phyloP scores from a whole-genome alignment of 768 basidiomycete species.

The Russula emetica region DNA sequence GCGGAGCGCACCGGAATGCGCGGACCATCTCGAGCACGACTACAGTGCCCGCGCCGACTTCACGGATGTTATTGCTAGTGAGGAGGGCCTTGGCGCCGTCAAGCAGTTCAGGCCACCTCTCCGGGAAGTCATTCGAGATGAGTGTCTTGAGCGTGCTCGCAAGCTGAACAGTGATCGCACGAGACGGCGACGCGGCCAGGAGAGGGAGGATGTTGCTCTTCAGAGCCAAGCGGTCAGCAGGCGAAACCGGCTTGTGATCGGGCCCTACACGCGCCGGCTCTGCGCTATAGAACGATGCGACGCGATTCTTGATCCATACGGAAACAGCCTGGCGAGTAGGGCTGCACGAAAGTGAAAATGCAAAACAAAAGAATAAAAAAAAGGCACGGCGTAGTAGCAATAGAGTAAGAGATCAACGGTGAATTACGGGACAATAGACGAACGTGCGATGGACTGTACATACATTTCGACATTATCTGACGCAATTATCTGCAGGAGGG shows the following conservation, averaged over 20 bases:
- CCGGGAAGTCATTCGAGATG: conserved; percentile 73
- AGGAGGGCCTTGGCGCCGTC: conserved; percentile 63
- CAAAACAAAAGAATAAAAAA: conserved; percentile 8
- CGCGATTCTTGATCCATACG: conserved; percentile 89
- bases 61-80: conserved; percentile 55
- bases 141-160: conserved; percentile 68
- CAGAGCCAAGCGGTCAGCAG: conserved; percentile 69
- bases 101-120: conserved; percentile 67
- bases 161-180: conserved; percentile 70
- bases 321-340: conserved; percentile 80
- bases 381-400: conserved; percentile 7
- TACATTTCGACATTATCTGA: conserved; percentile 73
- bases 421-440: neutral
- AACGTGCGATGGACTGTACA: conserved; percentile 34
- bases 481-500: conserved; percentile 80
- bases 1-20: conserved; percentile 57
- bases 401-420: neutral
- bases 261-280: conserved; percentile 46
- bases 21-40: conserved; percentile 73
- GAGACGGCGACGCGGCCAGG: conserved; percentile 61
- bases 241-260: conserved; percentile 58
- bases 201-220: conserved; percentile 63
- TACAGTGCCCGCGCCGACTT: conserved; percentile 79
- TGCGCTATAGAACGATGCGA: conserved; percentile 59
- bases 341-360: conserved; percentile 38